Evolutionary conservation across 2,329 filamentous ascomycete genomes (phyloP), one percentile per base, ranked within the genome.

Genomic region (Apiospora sp.): DNA sequence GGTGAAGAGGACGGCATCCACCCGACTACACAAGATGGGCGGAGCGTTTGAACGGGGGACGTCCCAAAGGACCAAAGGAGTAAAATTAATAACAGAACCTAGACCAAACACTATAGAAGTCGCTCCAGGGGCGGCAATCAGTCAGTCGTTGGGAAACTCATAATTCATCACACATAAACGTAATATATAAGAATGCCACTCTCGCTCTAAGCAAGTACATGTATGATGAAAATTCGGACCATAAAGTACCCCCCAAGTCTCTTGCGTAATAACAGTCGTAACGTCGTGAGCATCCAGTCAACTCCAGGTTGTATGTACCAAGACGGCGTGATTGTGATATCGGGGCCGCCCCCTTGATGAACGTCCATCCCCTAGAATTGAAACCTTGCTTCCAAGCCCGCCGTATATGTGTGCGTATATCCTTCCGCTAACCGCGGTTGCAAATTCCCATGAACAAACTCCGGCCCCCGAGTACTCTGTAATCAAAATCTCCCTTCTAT

Each of bases 211-310:
- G 14, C 27, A 22, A 37, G 14, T 6, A 61, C 27, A 30, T 30
- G 30, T 12, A 37, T 61, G 30, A 61, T 61, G 19, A 61, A 58
- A 61, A 19, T 4, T 22, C 27, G 27, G 48, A 19, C n/a, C 8
- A 61, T 8, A 61, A 58, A 34, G 6, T 61, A 58, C 51, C 30
- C 30, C 54, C 54, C 22, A 37, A n/a, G 12, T 37, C 54, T 64
- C 34, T n/a, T n/a, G 34, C 58, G 41, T 41, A 41, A 46, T 34
- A 34, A 67, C 44, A 37, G 30, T 71, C 70, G 61, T 71, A 72
- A 67, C 24, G 48, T 72, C 71, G 67, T 72, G 67, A 72, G 69
- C 67, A 67, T 24, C 51, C 68, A 67, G 68, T 44, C 46, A 58
- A 58, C 27, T 43, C 68, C 68, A 58, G 27, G 46, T 49, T 41